phyloP scores from a whole-genome alignment of 106 monocot species.

The Dioscorea dumetorum region DNA sequence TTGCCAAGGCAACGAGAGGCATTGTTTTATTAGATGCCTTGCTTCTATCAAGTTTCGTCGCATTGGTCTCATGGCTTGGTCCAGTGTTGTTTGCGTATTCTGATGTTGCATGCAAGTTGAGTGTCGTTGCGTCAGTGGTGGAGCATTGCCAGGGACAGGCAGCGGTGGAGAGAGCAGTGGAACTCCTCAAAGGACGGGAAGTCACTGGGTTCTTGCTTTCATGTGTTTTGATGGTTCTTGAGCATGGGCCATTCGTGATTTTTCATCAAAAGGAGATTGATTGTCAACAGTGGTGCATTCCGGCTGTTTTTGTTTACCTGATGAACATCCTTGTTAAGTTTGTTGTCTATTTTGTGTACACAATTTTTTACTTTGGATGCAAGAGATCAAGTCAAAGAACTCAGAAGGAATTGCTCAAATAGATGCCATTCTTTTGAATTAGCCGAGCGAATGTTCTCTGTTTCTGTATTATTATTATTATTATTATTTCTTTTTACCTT shows the following conservation, averaged over 20 bases:
- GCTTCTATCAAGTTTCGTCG: not conserved
- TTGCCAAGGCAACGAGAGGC: not conserved
- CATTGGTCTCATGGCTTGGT: not conserved
- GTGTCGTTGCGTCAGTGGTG: not conserved
- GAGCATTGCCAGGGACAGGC: not conserved
- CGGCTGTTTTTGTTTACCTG: not conserved
- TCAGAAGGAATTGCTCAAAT: too few relatives aligned
- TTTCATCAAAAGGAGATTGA: not conserved
- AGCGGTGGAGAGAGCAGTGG: not conserved
- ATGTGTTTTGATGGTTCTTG: not conserved
- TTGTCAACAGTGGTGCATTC: not conserved
- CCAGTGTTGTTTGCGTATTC: conserved; percentile 22
- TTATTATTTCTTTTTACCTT: too few relatives aligned
- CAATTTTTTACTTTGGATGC: conserved; percentile 16
- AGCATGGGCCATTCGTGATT: not conserved
- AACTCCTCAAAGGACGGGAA: not conserved
- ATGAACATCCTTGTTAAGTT: conserved; percentile 3
- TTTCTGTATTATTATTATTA: too few relatives aligned
- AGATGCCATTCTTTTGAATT: too few relatives aligned
- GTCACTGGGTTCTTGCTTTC: not conserved
- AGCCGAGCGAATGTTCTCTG: too few relatives aligned
- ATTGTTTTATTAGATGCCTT: not conserved
- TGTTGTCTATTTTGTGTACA: conserved; percentile 7
- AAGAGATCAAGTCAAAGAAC: not conserved
- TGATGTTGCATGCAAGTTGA: conserved; percentile 17